Conservation (phyloP, 768 basidiomycete species). For the Trametes gibbosa region DNA sequence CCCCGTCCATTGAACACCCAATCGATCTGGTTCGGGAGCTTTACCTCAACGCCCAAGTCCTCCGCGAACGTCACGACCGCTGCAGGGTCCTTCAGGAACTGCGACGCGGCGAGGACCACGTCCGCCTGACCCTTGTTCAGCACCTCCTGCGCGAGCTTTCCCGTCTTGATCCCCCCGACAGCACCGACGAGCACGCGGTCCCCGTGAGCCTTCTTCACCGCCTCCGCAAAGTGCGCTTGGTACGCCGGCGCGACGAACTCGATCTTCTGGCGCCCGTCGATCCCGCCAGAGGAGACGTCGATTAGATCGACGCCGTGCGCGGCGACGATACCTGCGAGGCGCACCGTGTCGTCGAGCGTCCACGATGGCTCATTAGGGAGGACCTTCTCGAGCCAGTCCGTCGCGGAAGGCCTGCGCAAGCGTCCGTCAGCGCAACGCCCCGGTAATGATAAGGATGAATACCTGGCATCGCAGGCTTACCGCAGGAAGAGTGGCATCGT, state of each 20-base stretch:
- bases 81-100: constrained; percentile 57
- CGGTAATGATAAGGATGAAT: background rate
- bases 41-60: constrained; percentile 46
- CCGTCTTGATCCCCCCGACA: constrained; percentile 56
- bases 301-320: constrained; percentile 71
- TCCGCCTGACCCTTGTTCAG: constrained; percentile 58
- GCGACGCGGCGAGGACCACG: constrained; percentile 32
- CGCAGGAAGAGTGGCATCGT: constrained; percentile 71
- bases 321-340: constrained; percentile 55
- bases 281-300: constrained; percentile 70
- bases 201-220: constrained; percentile 41
- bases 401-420: constrained; percentile 55
- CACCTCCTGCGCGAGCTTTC: constrained; percentile 54
- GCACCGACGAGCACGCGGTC: constrained; percentile 45
- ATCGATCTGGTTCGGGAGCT: constrained; percentile 47
- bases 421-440: background rate
- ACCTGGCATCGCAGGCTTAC: constrained; percentile 39
- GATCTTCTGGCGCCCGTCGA: constrained; percentile 41
- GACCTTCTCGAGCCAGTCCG: constrained; percentile 66
- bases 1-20: constrained; percentile 40
- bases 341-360: constrained; percentile 64
- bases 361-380: constrained; percentile 61
- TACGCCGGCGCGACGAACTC: constrained; percentile 31
- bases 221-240: constrained; percentile 11
- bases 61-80: constrained; percentile 45